These are phyloP conservation scores for Notholithocarpus densiflorus DNA, from an alignment of 306 rosid species.

Conservation along the genomic window DNA sequence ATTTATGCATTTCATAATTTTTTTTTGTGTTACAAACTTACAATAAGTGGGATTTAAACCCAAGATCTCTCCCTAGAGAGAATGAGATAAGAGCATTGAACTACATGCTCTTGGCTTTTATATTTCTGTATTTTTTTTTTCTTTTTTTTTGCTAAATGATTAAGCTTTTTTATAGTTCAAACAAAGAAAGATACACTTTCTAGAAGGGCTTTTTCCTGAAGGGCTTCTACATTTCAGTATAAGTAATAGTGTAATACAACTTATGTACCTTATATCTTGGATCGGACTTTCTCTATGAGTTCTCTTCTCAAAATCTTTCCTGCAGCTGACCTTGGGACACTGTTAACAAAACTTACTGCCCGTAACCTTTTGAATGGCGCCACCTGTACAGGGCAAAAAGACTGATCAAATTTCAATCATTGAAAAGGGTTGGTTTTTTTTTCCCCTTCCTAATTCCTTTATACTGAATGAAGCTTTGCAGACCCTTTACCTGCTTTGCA, in stretches of 20 bases:
- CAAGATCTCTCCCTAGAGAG: no score
- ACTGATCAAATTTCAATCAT: neutral
- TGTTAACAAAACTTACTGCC: slow-evolving; percentile 35
- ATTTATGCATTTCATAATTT: no score
- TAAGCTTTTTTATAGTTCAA: no score
- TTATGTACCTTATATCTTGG: slow-evolving; percentile 17
- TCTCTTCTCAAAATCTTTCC: slow-evolving; percentile 50
- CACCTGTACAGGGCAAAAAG: slow-evolving; percentile 29
- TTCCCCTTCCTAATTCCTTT: neutral
- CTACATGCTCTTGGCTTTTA: no score
- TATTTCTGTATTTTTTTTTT: no score
- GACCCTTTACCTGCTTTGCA: slow-evolving; percentile 34
- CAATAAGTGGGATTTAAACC: no score
- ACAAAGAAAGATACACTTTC: no score
- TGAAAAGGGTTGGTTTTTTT: neutral
- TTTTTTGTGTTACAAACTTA: no score
- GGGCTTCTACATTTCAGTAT: neutral
- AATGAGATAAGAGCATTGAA: no score
- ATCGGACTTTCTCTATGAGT: slow-evolving; percentile 20
- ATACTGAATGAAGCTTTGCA: neutral
- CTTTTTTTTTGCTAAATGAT: no score
- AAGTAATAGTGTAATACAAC: neutral
- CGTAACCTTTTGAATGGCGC: slow-evolving; percentile 53
- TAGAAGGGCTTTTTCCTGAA: no score
- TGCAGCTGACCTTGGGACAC: slow-evolving; percentile 37